Evolutionary conservation across 192 early-diverging fungal species (phyloP), one percentile per base, ranked within the genome.

Genomic region (Entophlyctis luteolus): DNA sequence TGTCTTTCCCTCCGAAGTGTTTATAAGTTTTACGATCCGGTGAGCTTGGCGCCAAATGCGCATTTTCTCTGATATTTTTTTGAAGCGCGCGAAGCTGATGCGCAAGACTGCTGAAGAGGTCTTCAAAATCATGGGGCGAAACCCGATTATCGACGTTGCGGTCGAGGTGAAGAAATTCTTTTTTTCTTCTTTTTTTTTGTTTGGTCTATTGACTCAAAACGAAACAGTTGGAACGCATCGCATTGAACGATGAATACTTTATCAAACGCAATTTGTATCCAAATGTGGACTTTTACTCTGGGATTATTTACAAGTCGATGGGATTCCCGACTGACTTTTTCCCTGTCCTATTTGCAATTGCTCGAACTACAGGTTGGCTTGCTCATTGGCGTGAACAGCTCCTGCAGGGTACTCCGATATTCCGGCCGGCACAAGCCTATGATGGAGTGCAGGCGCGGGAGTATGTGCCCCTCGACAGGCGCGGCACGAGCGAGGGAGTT

Each of bases 301-400:
- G 85, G 14, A 71, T 88, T 37, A 83, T 86, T 48, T 88, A 87
- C 75, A 82, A 83, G 47, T 78, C 79, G 14, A 85, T 89, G 80
- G 87, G 86, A 4, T 89, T 89, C 71, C 87, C 87, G 27, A 81
- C 82, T 58, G 87, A 89, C 59, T 85, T 87, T 73, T 89, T 89
- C 79, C 87, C 87, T 23, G 87, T 88, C 1, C 76, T 88, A 27
- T 85, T 88, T 72, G 79, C 79, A 55, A 82, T 79, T 68, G 73
- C 74, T 52, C 34, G 86, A 50, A 70, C 81, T 12, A 71, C 79
- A 2, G 86, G 86, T 5, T 87, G 86, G 86, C 67, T 87, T 27
- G 84, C 85, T 20, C 86, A 88, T 63, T 88, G 83, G 86, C 68
- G 75, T 48, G 86, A 88, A 54, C 73, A 78, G 25, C 48, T 87